Evolutionary conservation across 441 rosid species (phyloP), one percentile per base, ranked within the genome.

Genomic region (Gossypium gossypioides): DNA sequence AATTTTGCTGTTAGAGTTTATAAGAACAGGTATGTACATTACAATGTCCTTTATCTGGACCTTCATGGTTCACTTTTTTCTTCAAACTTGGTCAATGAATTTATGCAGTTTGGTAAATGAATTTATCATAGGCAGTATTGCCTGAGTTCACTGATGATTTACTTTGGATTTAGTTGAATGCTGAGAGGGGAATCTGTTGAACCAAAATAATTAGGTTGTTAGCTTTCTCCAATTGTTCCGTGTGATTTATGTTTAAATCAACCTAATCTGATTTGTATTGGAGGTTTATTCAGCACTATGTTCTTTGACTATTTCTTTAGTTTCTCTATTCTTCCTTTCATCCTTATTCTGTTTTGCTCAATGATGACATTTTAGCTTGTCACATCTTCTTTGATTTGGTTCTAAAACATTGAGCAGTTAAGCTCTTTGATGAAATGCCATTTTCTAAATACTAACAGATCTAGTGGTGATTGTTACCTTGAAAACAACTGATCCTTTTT

Each of bases 1-100:
- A 52, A 18, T 13, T 64, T 75, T 46, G 71, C 73, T 37, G 54
- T 54, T 71, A 75, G 71, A 69, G 56, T 52, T 40, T 69, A 25
- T 58, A 44, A 51, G 54, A 70, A 52, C 78, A 69, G 81, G 85
- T 78, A 71, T 56, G 32, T 54, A 6, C 55, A 0, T 50, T 46
- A 70, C 66, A 29, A 10, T 79, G 22, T 37, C 63, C 68, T 70
- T 52, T 3, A 9, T 57, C 19, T 27, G 2, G 34, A 12, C 10
- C 13, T 66, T 66, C 6, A 0, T 13, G 56, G 15, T 46, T 46
- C 37, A 13, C 12, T 24, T 42, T 44, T 21, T 65, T 22, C 6
- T 13, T n/a, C 13, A n/a, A 66, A 46, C 56, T 22, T 66, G 10
- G 56, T 55, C 48, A n/a, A 66, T 66, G 37, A 44, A 66, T 66